phyloP scores from a whole-genome alignment of 2,329 filamentous ascomycete species.

The Orbilia oligospora region DNA sequence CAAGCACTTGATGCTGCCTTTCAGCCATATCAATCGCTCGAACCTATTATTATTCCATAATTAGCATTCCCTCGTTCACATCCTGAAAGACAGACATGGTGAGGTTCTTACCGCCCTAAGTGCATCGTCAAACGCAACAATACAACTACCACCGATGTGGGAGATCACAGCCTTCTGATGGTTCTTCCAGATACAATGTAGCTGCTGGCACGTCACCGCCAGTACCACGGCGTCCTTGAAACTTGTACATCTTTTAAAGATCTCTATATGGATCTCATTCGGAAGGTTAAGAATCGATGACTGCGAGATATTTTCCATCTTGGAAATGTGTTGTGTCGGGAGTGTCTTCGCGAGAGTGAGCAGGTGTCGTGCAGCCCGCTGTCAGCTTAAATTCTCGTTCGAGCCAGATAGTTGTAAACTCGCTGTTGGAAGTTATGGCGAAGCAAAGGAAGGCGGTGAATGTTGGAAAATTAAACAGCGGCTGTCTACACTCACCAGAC shows the following conservation, averaged over 20 bases:
- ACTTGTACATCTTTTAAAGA: slow-evolving; percentile 22
- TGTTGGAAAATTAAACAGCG: too few species aligned
- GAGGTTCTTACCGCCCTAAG: slow-evolving; percentile 30
- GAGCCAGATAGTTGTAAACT: too few species aligned
- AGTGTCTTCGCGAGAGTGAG: background rate
- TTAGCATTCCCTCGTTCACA: background rate
- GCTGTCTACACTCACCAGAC: too few species aligned
- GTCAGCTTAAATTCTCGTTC: too few species aligned
- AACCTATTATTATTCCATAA: slow-evolving; percentile 4
- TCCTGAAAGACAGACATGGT: background rate
- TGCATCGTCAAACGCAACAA: slow-evolving; percentile 52
- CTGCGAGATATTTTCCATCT: background rate
- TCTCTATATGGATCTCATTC: slow-evolving; percentile 38
- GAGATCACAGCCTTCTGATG: slow-evolving; percentile 36
- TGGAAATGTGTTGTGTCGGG: background rate
- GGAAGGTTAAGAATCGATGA: slow-evolving; percentile 36
- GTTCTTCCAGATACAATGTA: slow-evolving; percentile 18
- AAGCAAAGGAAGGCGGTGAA: too few species aligned
- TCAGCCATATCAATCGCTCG: slow-evolving; percentile 44
- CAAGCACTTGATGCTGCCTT: slow-evolving; percentile 35
- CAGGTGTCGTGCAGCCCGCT: too few species aligned
- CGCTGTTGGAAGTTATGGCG: too few species aligned
- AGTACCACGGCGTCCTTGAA: slow-evolving; percentile 20
- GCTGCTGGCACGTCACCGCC: slow-evolving; percentile 19
- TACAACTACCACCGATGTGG: slow-evolving; percentile 31